A percentile compares a stretch with the other conserved stretches of the same genome.
phyloP scores from a whole-genome alignment of 108 stramenopile genomes.

The Aureococcus anophagefferens region DNA sequence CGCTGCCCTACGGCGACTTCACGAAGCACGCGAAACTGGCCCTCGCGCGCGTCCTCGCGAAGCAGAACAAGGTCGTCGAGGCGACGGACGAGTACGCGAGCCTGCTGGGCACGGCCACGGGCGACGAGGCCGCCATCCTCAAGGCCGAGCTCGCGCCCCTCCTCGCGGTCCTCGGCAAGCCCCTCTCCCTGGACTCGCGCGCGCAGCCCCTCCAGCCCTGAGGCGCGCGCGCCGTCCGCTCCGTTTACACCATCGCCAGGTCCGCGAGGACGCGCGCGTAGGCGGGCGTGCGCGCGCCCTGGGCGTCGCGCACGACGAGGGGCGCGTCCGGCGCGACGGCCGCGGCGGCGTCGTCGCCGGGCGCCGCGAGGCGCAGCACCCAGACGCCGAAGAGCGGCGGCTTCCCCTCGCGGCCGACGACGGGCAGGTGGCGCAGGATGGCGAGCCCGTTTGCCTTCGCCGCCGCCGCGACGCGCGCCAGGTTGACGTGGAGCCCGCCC shows the following conservation, averaged over 20 bases:
- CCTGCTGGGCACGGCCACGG: background rate
- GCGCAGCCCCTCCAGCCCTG: no score
- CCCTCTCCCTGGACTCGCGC: no score
- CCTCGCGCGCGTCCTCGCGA: background rate
- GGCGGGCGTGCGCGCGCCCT: background rate
- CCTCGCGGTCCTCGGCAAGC: background rate
- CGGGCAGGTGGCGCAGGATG: background rate
- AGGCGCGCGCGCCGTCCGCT: no score
- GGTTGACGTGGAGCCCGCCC: background rate
- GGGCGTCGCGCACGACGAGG: background rate
- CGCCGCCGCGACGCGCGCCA: background rate
- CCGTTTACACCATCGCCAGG: background rate
- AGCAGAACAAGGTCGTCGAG: background rate
- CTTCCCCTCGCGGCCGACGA: background rate
- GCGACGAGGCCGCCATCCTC: background rate
- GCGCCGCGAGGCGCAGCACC: background rate
- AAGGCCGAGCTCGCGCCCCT: background rate
- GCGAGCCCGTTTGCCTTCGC: background rate
- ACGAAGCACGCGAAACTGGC: background rate
- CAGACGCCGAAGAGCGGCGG: background rate
- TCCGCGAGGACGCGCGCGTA: background rate
- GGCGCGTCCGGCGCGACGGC: background rate
- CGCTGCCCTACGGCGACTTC: background rate
- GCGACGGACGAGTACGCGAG: background rate
- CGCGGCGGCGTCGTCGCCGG: background rate